phyloP scores from a whole-genome alignment of 2,329 filamentous ascomycete species.

The Emergomyces orientalis region DNA sequence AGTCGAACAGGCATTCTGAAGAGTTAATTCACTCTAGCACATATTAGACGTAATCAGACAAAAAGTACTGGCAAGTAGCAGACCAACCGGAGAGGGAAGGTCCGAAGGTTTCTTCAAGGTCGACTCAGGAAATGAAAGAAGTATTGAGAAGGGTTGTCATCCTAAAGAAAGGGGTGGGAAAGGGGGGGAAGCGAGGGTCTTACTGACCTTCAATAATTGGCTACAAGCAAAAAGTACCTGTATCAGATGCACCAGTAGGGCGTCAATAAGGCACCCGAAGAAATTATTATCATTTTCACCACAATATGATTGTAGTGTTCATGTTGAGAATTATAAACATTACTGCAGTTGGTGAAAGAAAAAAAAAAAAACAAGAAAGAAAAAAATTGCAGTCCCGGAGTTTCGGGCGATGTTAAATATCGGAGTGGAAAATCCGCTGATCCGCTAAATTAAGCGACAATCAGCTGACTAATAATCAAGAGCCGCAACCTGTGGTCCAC shows the following conservation, averaged over 20 bases:
- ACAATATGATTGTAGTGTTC: neutral
- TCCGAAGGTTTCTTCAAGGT: slow-evolving; percentile 57
- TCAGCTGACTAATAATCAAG: slow-evolving; percentile 5
- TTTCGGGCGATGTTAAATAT: neutral
- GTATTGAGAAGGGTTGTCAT: slow-evolving; percentile 51
- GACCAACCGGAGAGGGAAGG: slow-evolving; percentile 53
- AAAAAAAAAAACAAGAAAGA: slow-evolving; percentile 10
- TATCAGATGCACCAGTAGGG: neutral
- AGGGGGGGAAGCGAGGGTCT: neutral
- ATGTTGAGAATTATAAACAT: neutral
- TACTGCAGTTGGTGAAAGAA: neutral
- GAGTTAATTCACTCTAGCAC: neutral
- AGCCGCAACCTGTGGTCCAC: slow-evolving; percentile 10
- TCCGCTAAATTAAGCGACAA: slow-evolving; percentile 13
- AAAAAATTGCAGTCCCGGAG: neutral
- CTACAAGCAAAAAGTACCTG: neutral
- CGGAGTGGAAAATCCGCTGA: slow-evolving; percentile 4
- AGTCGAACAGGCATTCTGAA: neutral
- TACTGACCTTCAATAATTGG: neutral
- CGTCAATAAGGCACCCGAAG: neutral
- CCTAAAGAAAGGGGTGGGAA: slow-evolving; percentile 28
- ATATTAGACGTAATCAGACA: slow-evolving; percentile 45
- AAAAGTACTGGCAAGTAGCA: slow-evolving; percentile 64
- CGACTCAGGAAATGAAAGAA: slow-evolving; percentile 60
- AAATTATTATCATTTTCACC: neutral